These are phyloP conservation scores for Neofusicoccum umdonicola DNA, from an alignment of 2,329 filamentous ascomycete species.

Conservation along the genomic window DNA sequence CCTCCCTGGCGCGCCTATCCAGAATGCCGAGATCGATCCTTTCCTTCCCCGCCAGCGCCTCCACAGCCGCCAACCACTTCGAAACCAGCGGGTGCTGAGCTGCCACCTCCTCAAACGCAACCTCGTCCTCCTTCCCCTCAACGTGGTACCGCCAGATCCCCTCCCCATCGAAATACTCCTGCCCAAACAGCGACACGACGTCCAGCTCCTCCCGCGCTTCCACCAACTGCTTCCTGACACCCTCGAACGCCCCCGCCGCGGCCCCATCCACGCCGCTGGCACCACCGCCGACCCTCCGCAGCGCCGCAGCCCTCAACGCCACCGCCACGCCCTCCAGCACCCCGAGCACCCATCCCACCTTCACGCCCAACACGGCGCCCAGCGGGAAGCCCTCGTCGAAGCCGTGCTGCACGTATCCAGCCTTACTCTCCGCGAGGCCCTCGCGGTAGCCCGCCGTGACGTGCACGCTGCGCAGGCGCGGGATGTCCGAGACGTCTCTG, in stretches of 20 bases:
- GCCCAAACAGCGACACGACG: slow-evolving; percentile 61
- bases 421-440: slow-evolving; percentile 75
- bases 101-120: slow-evolving; percentile 50
- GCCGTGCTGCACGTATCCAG: slow-evolving; percentile 72
- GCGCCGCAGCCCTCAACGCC: slow-evolving; percentile 40
- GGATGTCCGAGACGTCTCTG: slow-evolving; percentile 66
- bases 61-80: slow-evolving; percentile 57
- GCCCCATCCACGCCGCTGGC: slow-evolving; percentile 19
- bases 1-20: slow-evolving; percentile 3
- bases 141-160: slow-evolving; percentile 70
- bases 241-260: slow-evolving; percentile 14
- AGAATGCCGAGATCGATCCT: slow-evolving; percentile 30
- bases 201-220: slow-evolving; percentile 59
- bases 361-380: slow-evolving; percentile 75
- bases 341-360: slow-evolving; percentile 73
- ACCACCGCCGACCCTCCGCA: slow-evolving; percentile 23
- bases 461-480: slow-evolving; percentile 71
- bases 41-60: slow-evolving; percentile 43
- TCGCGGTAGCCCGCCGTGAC: slow-evolving; percentile 87
- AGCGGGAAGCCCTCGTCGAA: slow-evolving; percentile 90
- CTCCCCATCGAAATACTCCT: slow-evolving; percentile 66
- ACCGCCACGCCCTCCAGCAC: slow-evolving; percentile 68
- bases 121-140: slow-evolving; percentile 34
- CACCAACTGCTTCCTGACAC: slow-evolving; percentile 32
- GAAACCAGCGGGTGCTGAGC: slow-evolving; percentile 64